Conservation (phyloP, 441 rosid genomes). For the Gossypium gossypioides region DNA sequence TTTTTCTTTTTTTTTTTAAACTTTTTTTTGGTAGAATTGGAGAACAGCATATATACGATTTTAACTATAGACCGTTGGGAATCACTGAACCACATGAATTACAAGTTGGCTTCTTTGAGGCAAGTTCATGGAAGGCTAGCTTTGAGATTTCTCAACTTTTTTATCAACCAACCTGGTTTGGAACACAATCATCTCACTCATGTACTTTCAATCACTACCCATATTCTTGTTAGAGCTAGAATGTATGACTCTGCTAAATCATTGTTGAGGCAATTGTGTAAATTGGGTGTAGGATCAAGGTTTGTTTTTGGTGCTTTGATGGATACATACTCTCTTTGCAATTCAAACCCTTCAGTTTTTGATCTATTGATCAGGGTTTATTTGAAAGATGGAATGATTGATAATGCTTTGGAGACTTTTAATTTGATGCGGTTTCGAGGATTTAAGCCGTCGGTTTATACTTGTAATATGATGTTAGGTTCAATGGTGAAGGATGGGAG, state of each 20-base stretch:
- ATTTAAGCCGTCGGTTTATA: constrained; percentile 55
- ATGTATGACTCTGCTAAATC: constrained; percentile 58
- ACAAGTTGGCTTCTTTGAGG: constrained; percentile 51
- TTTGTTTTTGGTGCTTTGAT: constrained; percentile 60
- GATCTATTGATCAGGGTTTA: constrained; percentile 68
- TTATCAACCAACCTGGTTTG: constrained; percentile 52
- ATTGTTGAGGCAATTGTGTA: constrained; percentile 41
- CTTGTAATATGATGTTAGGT: constrained; percentile 59
- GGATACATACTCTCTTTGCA: constrained; percentile 65
- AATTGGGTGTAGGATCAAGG: constrained; percentile 33
- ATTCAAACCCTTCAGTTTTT: constrained; percentile 77
- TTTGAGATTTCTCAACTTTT: constrained; percentile 66
- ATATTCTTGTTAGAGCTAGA: constrained; percentile 69
- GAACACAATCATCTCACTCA: constrained; percentile 40
- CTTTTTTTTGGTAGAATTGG: constrained; percentile 28
- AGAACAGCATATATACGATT: constrained; percentile 57
- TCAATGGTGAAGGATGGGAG: constrained; percentile 40
- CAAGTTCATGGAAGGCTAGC: constrained; percentile 78
- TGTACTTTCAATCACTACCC: constrained; percentile 47
- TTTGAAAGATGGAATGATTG: constrained; percentile 44
- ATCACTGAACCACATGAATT: constrained; percentile 71
- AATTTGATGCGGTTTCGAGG: constrained; percentile 52
- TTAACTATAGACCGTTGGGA: constrained; percentile 77
- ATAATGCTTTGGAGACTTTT: constrained; percentile 50
- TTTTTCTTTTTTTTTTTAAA: neutral